These are phyloP conservation scores for Sordariomycetes sp. DNA, from an alignment of 2,329 filamentous ascomycete genomes.

Conservation along the genomic window DNA sequence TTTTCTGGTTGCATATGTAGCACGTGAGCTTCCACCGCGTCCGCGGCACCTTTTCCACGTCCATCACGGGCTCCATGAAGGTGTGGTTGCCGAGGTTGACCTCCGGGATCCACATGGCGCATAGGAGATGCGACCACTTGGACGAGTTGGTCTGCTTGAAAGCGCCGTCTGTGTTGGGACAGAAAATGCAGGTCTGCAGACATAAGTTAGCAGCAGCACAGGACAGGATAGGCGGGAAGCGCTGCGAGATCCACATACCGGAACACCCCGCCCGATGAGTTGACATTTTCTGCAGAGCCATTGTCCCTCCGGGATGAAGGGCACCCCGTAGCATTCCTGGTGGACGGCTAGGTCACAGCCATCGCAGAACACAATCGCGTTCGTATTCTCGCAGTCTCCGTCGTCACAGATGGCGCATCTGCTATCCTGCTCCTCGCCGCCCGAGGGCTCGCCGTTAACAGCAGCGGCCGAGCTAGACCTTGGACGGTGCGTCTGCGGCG, in stretches of 20 bases:
- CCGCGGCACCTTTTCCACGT: constrained; percentile 94
- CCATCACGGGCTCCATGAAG: constrained; percentile 97
- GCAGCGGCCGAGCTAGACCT: constrained; percentile 89
- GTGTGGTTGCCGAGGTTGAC: constrained; percentile 91
- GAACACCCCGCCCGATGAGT: constrained; percentile 82
- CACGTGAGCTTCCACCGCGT: constrained; percentile 88
- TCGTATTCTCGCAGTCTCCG: constrained; percentile 98
- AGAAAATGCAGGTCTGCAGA: constrained; percentile 83
- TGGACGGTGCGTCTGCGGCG: constrained; percentile 85
- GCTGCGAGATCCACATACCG: constrained; percentile 39
- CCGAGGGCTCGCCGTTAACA: constrained; percentile 81
- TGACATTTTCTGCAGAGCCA: constrained; percentile 98
- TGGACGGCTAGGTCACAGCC: constrained; percentile 96
- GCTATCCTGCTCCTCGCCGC: constrained; percentile 86
- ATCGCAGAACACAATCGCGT: constrained; percentile 98
- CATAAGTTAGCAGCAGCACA: constrained; percentile 1
- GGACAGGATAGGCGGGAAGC: background rate
- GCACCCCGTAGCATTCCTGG: constrained; percentile 97
- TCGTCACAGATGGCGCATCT: constrained; percentile 98
- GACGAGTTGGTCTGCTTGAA: constrained; percentile 97
- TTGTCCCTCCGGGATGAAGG: constrained; percentile 96
- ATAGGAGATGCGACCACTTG: constrained; percentile 94
- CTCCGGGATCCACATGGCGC: constrained; percentile 97
- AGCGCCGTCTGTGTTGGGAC: constrained; percentile 90
- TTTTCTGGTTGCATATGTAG: constrained; percentile 94